Conservation (phyloP, 2,329 filamentous ascomycete genomes). For the Ascochyta fabae region DNA sequence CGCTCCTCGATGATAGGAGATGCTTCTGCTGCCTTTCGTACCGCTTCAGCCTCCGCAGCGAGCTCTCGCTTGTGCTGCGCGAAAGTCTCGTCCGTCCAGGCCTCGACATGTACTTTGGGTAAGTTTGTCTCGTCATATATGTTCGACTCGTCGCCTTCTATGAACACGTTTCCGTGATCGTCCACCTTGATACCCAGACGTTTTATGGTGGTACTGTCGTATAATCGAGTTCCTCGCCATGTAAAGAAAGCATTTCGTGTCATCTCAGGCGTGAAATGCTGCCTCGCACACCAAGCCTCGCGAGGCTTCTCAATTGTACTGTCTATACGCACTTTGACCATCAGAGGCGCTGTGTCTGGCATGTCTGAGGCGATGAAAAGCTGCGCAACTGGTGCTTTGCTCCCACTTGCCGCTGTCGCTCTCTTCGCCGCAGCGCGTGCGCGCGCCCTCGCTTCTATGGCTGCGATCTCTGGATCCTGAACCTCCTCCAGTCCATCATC, state of each 20-base stretch:
- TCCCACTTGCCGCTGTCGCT: constrained; percentile 14
- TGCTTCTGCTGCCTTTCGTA: constrained; percentile 49
- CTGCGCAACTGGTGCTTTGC: constrained; percentile 54
- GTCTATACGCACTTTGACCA: constrained; percentile 70
- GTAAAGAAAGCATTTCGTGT: constrained; percentile 73
- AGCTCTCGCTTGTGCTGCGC: constrained; percentile 55
- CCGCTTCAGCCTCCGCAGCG: constrained; percentile 35
- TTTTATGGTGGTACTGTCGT: constrained; percentile 69
- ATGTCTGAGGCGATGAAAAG: constrained; percentile 75
- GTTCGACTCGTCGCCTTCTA: constrained; percentile 50
- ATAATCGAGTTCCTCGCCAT: constrained; percentile 76
- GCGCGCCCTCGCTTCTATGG: constrained; percentile 35
- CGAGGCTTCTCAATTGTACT: constrained; percentile 72
- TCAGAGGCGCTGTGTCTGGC: constrained; percentile 63
- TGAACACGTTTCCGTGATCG: constrained; percentile 46
- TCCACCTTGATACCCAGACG: constrained; percentile 58
- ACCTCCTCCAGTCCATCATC: constrained; percentile 40
- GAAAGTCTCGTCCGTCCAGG: constrained; percentile 73
- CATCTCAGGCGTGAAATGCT: constrained; percentile 60
- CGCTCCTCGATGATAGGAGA: constrained; percentile 22
- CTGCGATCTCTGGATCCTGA: constrained; percentile 38
- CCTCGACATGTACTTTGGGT: constrained; percentile 73
- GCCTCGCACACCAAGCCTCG: constrained; percentile 71
- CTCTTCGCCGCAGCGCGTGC: constrained; percentile 31
- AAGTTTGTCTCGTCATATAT: constrained; percentile 59